Evolutionary conservation across 441 rosid species (phyloP).

Genomic region (Omphalea diandra): DNA sequence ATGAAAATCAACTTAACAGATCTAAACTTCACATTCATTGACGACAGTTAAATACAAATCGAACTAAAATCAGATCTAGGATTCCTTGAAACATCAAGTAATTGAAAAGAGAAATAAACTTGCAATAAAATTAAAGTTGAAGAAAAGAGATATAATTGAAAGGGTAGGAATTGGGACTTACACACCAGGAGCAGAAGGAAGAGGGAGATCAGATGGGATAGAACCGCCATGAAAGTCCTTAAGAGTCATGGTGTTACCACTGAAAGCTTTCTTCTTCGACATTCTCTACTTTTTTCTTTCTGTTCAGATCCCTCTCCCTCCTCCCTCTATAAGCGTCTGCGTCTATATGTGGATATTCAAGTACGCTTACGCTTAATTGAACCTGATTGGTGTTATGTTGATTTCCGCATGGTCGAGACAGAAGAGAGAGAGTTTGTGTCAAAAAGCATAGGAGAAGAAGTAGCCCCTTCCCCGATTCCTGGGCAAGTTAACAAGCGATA

Average conservation of each 20-base stretch:
- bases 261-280: slow-evolving; percentile 78
- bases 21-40: not conserved
- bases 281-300: slow-evolving; percentile 22
- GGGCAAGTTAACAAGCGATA: slow-evolving; percentile 1
- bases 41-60: not conserved
- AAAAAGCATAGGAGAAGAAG: not conserved
- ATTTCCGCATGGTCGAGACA: too few relatives aligned
- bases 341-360: not conserved
- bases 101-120: not conserved
- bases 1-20: slow-evolving; percentile 23
- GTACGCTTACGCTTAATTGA: not conserved
- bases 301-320: slow-evolving; percentile 1
- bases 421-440: not conserved
- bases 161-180: slow-evolving; percentile 38
- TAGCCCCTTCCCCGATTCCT: slow-evolving; percentile 4
- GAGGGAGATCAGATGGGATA: slow-evolving; percentile 75
- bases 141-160: not conserved
- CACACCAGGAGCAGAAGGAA: slow-evolving; percentile 95
- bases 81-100: slow-evolving; percentile 16
- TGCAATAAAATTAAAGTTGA: not conserved
- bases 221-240: slow-evolving; percentile 95
- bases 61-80: slow-evolving; percentile 19
- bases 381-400: slow-evolving; percentile 1
- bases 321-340: not conserved
- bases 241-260: slow-evolving; percentile 79